Conservation (phyloP, 257 asterid species). For the Solanum neorickii region DNA sequence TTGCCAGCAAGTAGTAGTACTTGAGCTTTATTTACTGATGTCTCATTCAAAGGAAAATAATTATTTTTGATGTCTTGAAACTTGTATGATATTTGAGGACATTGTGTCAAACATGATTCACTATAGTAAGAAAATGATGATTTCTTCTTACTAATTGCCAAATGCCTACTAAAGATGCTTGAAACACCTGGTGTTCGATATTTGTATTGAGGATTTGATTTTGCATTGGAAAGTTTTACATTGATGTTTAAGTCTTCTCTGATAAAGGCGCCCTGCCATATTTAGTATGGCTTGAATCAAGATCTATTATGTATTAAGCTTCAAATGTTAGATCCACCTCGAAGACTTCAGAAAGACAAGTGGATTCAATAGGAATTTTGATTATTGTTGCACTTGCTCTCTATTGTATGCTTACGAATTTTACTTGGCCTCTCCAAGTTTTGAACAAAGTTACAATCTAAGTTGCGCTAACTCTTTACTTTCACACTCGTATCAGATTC, state of each 20-base stretch:
- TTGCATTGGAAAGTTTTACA: too few relatives aligned
- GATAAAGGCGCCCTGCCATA: too few relatives aligned
- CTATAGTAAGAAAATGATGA: too few relatives aligned
- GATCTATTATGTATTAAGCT: too few relatives aligned
- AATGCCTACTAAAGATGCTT: too few relatives aligned
- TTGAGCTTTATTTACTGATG: not conserved
- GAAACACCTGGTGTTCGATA: too few relatives aligned
- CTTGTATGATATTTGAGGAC: not conserved
- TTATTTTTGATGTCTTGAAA: not conserved
- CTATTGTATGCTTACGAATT: not conserved
- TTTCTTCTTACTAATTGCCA: too few relatives aligned
- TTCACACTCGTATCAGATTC: fast-evolving
- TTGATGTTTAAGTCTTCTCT: too few relatives aligned
- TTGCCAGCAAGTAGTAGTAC: not conserved
- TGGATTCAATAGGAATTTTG: not conserved
- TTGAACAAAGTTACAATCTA: not conserved
- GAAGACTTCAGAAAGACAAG: not conserved
- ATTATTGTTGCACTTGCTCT: not conserved
- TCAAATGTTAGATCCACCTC: not conserved
- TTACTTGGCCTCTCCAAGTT: not conserved
- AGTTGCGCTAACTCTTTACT: too few relatives aligned
- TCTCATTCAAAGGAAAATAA: not conserved
- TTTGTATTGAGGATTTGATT: too few relatives aligned
- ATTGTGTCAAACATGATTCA: too few relatives aligned
- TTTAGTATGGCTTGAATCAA: too few relatives aligned